Evolutionary conservation across 2,329 filamentous ascomycete genomes (phyloP).

Genomic region (Epicoccum sorghinum): DNA sequence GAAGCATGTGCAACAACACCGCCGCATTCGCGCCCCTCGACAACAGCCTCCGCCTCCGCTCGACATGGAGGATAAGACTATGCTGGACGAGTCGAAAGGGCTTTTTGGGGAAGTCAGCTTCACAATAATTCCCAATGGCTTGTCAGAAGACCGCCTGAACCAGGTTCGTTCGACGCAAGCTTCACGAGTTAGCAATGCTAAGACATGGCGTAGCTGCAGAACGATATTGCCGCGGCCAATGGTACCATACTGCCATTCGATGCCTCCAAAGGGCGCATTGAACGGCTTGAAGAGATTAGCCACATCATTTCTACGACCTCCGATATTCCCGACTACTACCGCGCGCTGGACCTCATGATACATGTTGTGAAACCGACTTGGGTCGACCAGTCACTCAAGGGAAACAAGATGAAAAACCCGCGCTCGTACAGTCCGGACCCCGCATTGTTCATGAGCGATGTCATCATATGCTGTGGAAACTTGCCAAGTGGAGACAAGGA

Average conservation of each 20-base stretch:
- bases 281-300: conserved; percentile 56
- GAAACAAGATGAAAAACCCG: conserved; percentile 74
- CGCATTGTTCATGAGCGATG: conserved; percentile 84
- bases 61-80: conserved; percentile 43
- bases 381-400: conserved; percentile 73
- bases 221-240: conserved; percentile 55
- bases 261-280: conserved; percentile 47
- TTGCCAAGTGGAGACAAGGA: conserved; percentile 88
- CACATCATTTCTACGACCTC: conserved; percentile 78
- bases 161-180: conserved; percentile 38
- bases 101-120: conserved; percentile 51
- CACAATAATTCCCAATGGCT: conserved; percentile 52
- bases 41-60: conserved; percentile 8
- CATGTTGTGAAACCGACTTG: conserved; percentile 84
- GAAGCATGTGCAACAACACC: conserved; percentile 6
- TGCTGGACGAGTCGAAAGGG: conserved; percentile 36
- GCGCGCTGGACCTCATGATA: conserved; percentile 76
- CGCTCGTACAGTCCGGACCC: conserved; percentile 91
- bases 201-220: conserved; percentile 50
- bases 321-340: conserved; percentile 87
- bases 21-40: conserved; percentile 7
- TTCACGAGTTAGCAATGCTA: conserved; percentile 14
- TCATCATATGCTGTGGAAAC: conserved; percentile 81
- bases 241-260: conserved; percentile 54
- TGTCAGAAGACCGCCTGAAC: conserved; percentile 36